phyloP scores from a whole-genome alignment of 257 asterid species.

The Solanum bulbocastanum region DNA sequence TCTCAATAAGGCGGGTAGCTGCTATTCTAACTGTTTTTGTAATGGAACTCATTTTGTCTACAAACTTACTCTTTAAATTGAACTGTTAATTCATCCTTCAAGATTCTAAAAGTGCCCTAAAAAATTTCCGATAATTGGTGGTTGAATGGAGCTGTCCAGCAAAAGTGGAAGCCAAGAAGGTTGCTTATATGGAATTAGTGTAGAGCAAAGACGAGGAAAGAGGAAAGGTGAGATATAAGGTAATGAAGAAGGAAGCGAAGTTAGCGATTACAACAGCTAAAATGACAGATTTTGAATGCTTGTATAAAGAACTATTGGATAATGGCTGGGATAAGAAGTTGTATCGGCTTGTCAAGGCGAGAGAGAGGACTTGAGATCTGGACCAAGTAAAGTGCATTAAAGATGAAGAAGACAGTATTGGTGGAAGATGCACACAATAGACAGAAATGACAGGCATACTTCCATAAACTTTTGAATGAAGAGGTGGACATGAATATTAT shows the following conservation, averaged over 20 bases:
- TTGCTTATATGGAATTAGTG: background rate
- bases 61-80: background rate
- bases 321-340: background rate
- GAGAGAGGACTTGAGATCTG: background rate
- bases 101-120: background rate
- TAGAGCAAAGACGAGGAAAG: background rate
- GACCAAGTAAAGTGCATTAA: background rate
- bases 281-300: background rate
- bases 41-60: background rate
- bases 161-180: background rate
- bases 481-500: background rate
- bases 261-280: background rate
- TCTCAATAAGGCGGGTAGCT: conserved; percentile 67
- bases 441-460: background rate
- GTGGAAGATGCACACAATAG: background rate
- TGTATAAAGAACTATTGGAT: background rate
- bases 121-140: background rate
- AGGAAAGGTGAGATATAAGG: background rate
- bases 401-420: background rate
- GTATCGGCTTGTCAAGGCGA: background rate
- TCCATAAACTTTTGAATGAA: background rate
- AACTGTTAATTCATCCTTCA: background rate
- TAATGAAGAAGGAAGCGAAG: background rate
- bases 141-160: background rate
- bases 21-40: background rate